Evolutionary conservation across 306 rosid species (phyloP), one percentile per base, ranked within the genome.

Genomic region (Lupinus albus): DNA sequence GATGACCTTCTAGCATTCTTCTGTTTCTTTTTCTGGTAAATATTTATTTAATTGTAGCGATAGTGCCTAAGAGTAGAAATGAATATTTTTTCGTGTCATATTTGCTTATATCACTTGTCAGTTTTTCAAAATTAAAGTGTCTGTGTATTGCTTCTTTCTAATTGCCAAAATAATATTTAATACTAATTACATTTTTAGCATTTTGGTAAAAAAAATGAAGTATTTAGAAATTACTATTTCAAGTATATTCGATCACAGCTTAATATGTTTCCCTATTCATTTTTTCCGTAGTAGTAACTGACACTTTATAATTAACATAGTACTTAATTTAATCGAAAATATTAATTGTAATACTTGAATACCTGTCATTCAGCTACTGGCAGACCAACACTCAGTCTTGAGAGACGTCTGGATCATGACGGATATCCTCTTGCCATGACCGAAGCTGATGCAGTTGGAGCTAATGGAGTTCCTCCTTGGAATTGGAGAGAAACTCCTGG

Each of bases 401-500:
- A 92, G 84, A 88, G 96, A 81, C 77, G 89, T 50, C 72, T 93
- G 76, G 96, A 93, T 78, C 98, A 88, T 62, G 98, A 87, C 61
- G 96, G 91, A 47, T 91, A 89, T 70, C 96, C 96, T 81, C 98
- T 92, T 57, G 91, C 98, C 80, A 84, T 92, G 67, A 84, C 98
- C 20, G 35, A 93, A 28, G 96, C 91, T 75, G 98, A 89, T 63
- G 90, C 95, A 36, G 98, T 89, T 75, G 86, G 80, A 64, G 95
- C 89, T 28, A 82, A 82, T 67, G 95, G 92, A 67, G 96, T 87
- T 68, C 86, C 98, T 38, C 95, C 97, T 64, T 93, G 98, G 98
- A 93, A 88, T 79, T 93, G 98, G 98, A 90, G 96, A 83, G 98
- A 89, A 68, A 83, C 95, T 79, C 87, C 95, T 2, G 97, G 87